Conservation (phyloP, 345 rosid genomes). For the Erucastrum elatum region DNA sequence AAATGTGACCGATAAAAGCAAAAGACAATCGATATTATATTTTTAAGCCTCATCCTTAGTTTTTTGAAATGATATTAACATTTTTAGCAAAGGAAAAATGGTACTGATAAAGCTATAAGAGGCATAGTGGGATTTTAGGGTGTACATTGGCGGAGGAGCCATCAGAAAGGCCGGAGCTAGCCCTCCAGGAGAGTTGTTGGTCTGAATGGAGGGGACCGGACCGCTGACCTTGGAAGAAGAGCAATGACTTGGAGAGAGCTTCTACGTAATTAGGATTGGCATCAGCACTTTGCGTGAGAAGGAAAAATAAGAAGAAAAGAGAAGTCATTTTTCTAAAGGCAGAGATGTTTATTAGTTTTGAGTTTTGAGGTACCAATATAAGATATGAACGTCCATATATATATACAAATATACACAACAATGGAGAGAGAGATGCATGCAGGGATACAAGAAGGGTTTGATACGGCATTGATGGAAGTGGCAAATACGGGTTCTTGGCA, state of each 20-base stretch:
- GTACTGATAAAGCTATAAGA: not conserved
- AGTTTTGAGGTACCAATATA: constrained; percentile 20
- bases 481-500: constrained; percentile 29
- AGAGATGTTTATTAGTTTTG: constrained; percentile 19
- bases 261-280: constrained; percentile 74
- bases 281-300: constrained; percentile 34
- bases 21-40: not conserved
- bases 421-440: not conserved
- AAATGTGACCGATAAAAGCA: not conserved
- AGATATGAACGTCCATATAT: constrained; percentile 19
- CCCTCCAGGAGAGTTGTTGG: constrained; percentile 69
- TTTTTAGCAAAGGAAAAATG: not conserved
- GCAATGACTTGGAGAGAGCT: constrained; percentile 72
- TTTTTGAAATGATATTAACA: no score
- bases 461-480: constrained; percentile 38
- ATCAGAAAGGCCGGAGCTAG: constrained; percentile 73
- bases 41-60: not conserved
- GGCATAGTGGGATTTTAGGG: not conserved
- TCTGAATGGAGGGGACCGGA: constrained; percentile 67
- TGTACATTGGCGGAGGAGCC: constrained; percentile 62
- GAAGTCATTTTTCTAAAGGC: constrained; percentile 19
- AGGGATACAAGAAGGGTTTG: constrained; percentile 1
- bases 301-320: constrained; percentile 27
- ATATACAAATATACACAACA: constrained; percentile 19
- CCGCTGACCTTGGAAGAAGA: constrained; percentile 91